Percentiles rank a stretch among this genome's conserved stretches.
Evolutionary conservation across 129 eudicot species (phyloP).

Genomic region (Scalesia atractyloides): DNA sequence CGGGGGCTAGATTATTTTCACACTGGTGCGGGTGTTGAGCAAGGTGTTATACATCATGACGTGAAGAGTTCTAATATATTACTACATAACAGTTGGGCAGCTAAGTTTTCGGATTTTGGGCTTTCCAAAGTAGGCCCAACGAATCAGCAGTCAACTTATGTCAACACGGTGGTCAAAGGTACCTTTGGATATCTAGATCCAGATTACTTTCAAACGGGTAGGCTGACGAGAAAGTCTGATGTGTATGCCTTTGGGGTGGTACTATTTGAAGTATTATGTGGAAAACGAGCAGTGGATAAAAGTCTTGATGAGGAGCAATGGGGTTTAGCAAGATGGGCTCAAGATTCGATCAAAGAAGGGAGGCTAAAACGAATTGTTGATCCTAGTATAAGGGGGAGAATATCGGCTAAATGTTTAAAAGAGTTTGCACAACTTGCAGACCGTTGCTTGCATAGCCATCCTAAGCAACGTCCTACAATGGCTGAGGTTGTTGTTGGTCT

Average conservation of each 20-base stretch:
- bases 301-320: constrained; percentile 30
- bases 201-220: constrained; percentile 13
- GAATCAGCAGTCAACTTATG: constrained; percentile 11
- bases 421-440: constrained; percentile 13
- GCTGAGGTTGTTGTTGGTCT: constrained; percentile 16
- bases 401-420: constrained; percentile 14
- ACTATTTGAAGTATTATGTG: constrained; percentile 18
- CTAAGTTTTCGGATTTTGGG: constrained; percentile 17
- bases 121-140: constrained; percentile 18
- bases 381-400: not conserved
- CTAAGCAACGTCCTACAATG: constrained; percentile 21
- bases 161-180: constrained; percentile 14
- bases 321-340: constrained; percentile 26
- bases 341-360: constrained; percentile 20
- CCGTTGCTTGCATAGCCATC: constrained; percentile 21
- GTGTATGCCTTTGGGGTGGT: constrained; percentile 31
- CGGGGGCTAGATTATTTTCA: constrained; percentile 20
- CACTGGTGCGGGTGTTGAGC: constrained; percentile 11
- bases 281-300: constrained; percentile 11
- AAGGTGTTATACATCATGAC: constrained; percentile 17
- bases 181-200: constrained; percentile 30
- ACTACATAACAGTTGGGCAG: constrained; percentile 7
- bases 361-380: constrained; percentile 24
- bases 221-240: constrained; percentile 18
- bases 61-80: constrained; percentile 22